Evolutionary conservation across 805 yeast genomes (phyloP).

Genomic region (Martiniozyma abietophila): DNA sequence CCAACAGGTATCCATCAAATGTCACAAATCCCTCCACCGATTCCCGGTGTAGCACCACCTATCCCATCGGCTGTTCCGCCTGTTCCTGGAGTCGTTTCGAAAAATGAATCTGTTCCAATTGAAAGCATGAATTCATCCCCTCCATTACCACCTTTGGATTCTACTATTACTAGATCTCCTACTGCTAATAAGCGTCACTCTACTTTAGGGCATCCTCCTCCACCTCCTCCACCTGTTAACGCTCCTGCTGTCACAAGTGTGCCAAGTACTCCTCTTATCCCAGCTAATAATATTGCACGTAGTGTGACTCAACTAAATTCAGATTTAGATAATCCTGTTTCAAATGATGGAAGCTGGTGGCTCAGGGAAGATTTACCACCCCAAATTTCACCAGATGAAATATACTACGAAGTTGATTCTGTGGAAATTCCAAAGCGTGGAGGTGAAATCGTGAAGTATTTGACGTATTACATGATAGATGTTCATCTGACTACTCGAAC

Average conservation of each 20-base stretch:
- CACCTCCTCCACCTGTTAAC: conserved; percentile 18
- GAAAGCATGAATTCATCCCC: conserved; percentile 7
- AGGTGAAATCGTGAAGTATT: conserved; percentile 35
- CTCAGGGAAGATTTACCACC: conserved; percentile 48
- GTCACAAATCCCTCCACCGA: conserved; percentile 7
- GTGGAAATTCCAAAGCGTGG: conserved; percentile 47
- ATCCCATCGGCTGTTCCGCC: conserved; percentile 8
- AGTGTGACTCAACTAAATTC: not conserved
- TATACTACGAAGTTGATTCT: conserved; percentile 60
- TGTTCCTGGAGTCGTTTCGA: conserved; percentile 14
- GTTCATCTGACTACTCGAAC: conserved; percentile 63
- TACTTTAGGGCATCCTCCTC: conserved; percentile 9
- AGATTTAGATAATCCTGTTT: conserved; percentile 10
- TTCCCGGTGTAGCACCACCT: conserved; percentile 6
- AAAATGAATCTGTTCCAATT: no score
- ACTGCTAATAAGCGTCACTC: not conserved
- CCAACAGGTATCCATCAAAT: conserved; percentile 15
- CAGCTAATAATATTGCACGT: not conserved
- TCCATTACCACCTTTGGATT: conserved; percentile 15
- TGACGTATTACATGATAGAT: conserved; percentile 65
- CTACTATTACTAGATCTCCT: conserved; percentile 1
- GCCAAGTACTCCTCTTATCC: conserved; percentile 1
- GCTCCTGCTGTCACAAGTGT: conserved; percentile 8
- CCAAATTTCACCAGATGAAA: conserved; percentile 33
- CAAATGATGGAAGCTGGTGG: conserved; percentile 52